These are phyloP conservation scores for Ophiostoma sp. DNA, from an alignment of 2,329 filamentous ascomycete genomes.

Conservation along the genomic window DNA sequence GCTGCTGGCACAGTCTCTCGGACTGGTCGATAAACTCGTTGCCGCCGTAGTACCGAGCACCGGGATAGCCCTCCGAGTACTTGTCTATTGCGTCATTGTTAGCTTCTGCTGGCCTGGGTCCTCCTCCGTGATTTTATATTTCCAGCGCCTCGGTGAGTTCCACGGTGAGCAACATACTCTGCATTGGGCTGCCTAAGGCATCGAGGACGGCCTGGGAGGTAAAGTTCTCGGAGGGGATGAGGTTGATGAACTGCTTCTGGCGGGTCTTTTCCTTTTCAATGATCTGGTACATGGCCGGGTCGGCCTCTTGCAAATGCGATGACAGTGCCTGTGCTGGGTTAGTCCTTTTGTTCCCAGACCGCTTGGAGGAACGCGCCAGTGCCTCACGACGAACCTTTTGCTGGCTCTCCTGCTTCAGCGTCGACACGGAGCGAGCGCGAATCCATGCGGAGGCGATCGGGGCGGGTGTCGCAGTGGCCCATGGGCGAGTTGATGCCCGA, in stretches of 20 bases:
- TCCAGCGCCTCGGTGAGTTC: too few relatives aligned
- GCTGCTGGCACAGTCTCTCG: conserved; percentile 82
- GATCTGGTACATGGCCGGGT: conserved; percentile 81
- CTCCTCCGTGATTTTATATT: too few relatives aligned
- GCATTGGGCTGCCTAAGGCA: conserved; percentile 89
- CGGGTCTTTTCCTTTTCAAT: conserved; percentile 94
- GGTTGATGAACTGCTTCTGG: conserved; percentile 97
- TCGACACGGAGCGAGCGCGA: conserved; percentile 41
- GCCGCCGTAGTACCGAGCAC: conserved; percentile 91
- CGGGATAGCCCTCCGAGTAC: conserved; percentile 97
- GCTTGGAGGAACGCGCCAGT: neutral
- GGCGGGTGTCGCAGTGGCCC: conserved; percentile 28
- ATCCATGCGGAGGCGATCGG: conserved; percentile 26
- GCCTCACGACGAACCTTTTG: conserved; percentile 45
- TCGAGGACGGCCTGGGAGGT: conserved; percentile 89
- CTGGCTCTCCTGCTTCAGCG: conserved; percentile 49
- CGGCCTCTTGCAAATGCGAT: conserved; percentile 72
- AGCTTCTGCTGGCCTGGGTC: neutral
- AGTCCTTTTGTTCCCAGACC: conserved; percentile 11
- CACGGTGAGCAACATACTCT: conserved; percentile 54
- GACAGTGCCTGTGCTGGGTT: conserved; percentile 61
- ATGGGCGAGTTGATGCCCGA: conserved; percentile 36
- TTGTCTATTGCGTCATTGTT: conserved; percentile 57
- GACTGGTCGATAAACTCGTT: conserved; percentile 94
- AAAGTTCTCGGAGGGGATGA: conserved; percentile 94